These are phyloP conservation scores for Wallacemonas sp. DNA, from an alignment of 208 protist species.

Conservation along the genomic window DNA sequence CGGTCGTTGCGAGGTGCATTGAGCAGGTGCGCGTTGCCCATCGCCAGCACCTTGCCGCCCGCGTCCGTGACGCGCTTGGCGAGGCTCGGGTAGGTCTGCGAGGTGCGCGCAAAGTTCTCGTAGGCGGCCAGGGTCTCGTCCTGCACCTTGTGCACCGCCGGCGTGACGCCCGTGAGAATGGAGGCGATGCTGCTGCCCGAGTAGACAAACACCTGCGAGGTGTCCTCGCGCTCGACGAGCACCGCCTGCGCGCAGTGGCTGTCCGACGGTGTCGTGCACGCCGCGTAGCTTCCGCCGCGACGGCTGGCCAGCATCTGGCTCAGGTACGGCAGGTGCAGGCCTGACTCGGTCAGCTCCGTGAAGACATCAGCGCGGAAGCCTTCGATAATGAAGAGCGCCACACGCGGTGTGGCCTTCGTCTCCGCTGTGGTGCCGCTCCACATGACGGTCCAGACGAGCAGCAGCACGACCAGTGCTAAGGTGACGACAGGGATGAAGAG, in stretches of 20 bases:
- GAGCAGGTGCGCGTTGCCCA: constrained; percentile 59
- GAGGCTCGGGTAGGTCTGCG: constrained; percentile 50
- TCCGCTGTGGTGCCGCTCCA: constrained; percentile 46
- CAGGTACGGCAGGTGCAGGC: constrained; percentile 65
- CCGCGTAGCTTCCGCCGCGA: constrained; percentile 38
- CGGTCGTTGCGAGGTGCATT: constrained; percentile 42
- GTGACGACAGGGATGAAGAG: constrained; percentile 64
- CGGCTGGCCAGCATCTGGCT: constrained; percentile 28
- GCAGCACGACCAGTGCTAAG: constrained; percentile 29
- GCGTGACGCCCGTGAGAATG: constrained; percentile 62
- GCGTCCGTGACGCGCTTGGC: constrained; percentile 47
- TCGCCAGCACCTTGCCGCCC: constrained; percentile 34
- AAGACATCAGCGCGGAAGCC: constrained; percentile 66
- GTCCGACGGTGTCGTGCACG: constrained; percentile 39
- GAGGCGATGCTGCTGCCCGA: constrained; percentile 50
- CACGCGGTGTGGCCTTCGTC: constrained; percentile 44
- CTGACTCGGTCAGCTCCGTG: constrained; percentile 40
- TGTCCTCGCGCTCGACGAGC: constrained; percentile 42
- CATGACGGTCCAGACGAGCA: constrained; percentile 36
- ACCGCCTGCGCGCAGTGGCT: constrained; percentile 61
- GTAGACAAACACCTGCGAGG: constrained; percentile 36
- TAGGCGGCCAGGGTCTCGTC: constrained; percentile 46
- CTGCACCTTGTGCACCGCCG: constrained; percentile 42
- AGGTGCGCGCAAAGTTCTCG: constrained; percentile 40
- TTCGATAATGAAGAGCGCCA: constrained; percentile 67